These are phyloP conservation scores for Mortierella alpina DNA, from an alignment of 192 early-diverging fungal genomes.

Conservation along the genomic window DNA sequence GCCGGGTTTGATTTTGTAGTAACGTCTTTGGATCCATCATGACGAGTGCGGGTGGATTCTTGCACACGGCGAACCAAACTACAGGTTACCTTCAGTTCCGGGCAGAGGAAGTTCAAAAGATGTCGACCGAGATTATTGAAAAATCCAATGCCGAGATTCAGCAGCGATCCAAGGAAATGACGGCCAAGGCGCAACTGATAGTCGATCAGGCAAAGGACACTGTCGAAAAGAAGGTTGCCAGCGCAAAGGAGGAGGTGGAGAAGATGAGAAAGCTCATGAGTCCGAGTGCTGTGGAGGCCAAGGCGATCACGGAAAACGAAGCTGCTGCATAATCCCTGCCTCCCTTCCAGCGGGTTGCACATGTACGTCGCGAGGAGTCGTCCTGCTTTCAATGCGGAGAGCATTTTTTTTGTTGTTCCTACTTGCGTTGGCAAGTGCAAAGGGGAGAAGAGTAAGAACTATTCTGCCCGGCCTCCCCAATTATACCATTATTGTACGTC, in stretches of 20 bases:
- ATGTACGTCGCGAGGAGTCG: too few species aligned
- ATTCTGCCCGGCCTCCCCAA: too few species aligned
- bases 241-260: constrained; percentile 41
- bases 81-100: constrained; percentile 47
- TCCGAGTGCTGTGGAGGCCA: constrained; percentile 6
- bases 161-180: constrained; percentile 41
- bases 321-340: neutral
- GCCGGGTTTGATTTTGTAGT: constrained; percentile 1
- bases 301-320: constrained; percentile 21
- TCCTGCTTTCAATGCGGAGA: too few species aligned
- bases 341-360: too few species aligned
- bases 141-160: constrained; percentile 45
- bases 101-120: constrained; percentile 47
- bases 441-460: too few species aligned
- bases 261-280: constrained; percentile 37
- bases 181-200: constrained; percentile 39
- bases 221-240: constrained; percentile 36
- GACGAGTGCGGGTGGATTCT: constrained; percentile 60
- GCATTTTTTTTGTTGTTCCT: too few species aligned
- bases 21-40: constrained; percentile 60
- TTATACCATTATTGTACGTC: too few species aligned
- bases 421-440: too few species aligned
- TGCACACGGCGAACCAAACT: constrained; percentile 58
- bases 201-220: constrained; percentile 48
- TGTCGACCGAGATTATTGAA: constrained; percentile 52